Evolutionary conservation across 768 basidiomycete genomes (phyloP), one percentile per base, ranked within the genome.

Genomic region (Russula brevipes): DNA sequence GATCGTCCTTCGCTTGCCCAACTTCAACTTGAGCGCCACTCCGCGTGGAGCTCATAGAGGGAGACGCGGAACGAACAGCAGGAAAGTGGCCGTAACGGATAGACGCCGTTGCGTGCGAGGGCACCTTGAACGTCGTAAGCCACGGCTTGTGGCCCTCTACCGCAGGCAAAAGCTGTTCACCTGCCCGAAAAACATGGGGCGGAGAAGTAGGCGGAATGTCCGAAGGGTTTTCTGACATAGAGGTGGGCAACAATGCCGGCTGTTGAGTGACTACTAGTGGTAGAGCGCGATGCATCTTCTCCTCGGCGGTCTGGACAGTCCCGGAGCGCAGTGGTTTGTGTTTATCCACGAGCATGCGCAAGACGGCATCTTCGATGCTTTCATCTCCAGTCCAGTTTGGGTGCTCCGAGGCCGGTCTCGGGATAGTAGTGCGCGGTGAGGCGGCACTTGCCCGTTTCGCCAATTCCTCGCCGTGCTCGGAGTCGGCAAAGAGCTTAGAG

Each of bases 261-360:
- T 16, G n/a, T n/a, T 38, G 67, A 54, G 12, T 66, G 71, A 6
- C 8, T 49, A 83, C 69, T 41, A 70, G 75, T 5, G 82, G 81
- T 1, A 79, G 80, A 1, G 76, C 72, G 49, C 78, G 74, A 71
- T 80, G 85, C 56, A 89, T 67, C 71, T 85, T 89, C 70, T 88
- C 77, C 55, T 91, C 88, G 6, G 88, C 87, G 1, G 81, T 78
- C 64, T 77, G 73, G 47, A 88, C 80, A 11, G 75, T 71, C 9
- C 83, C 85, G 9, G 77, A 80, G n/a, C 89, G 80, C 39, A 92
- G 73, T 1, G 91, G 90, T 73, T 89, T 92, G 77, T 93, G 86
- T 71, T 90, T 88, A 77, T 94, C 91, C 39, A 92, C 80, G 5
- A 94, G 80, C 89, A 95, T 94, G 24, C 91, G 82, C 17, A 91